These are phyloP conservation scores for Taxillus chinensis DNA, from an alignment of 164 flowering plant species.

Conservation along the genomic window DNA sequence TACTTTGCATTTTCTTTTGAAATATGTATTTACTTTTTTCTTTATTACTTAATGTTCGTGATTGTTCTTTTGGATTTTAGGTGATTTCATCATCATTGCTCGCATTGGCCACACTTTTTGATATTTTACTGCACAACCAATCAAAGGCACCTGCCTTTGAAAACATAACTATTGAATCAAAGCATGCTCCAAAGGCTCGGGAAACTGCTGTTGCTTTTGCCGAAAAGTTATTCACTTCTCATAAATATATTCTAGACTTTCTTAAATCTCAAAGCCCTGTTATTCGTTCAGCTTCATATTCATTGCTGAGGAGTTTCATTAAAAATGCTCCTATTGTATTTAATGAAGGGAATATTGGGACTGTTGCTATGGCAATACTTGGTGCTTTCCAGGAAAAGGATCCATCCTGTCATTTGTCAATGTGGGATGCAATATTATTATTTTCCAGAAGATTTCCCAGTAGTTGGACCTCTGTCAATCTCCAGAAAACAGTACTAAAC, in stretches of 20 bases:
- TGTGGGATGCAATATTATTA: constrained; percentile 79
- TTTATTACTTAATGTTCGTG: background rate
- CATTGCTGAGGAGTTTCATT: constrained; percentile 55
- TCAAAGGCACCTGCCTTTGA: constrained; percentile 41
- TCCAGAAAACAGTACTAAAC: constrained; percentile 51
- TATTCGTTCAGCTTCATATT: constrained; percentile 71
- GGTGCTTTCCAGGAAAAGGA: constrained; percentile 89
- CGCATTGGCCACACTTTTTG: constrained; percentile 74
- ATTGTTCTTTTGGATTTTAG: constrained; percentile 24
- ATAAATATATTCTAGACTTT: constrained; percentile 62
- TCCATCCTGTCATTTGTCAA: constrained; percentile 75
- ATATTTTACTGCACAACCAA: constrained; percentile 41
- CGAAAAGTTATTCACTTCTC: constrained; percentile 49
- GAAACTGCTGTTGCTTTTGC: constrained; percentile 41
- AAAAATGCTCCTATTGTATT: constrained; percentile 57
- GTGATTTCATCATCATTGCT: constrained; percentile 75
- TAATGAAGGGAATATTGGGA: constrained; percentile 58
- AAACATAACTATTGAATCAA: constrained; percentile 38
- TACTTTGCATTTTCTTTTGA: background rate
- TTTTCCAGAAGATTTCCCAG: constrained; percentile 65
- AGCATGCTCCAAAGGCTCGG: constrained; percentile 64
- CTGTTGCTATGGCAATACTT: constrained; percentile 47
- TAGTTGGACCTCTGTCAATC: constrained; percentile 50
- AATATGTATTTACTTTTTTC: too few species aligned
- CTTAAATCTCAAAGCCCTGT: constrained; percentile 55